Base-by-base conservation (phyloP, 345 rosid genomes). In the Populus pruinosa region DNA sequence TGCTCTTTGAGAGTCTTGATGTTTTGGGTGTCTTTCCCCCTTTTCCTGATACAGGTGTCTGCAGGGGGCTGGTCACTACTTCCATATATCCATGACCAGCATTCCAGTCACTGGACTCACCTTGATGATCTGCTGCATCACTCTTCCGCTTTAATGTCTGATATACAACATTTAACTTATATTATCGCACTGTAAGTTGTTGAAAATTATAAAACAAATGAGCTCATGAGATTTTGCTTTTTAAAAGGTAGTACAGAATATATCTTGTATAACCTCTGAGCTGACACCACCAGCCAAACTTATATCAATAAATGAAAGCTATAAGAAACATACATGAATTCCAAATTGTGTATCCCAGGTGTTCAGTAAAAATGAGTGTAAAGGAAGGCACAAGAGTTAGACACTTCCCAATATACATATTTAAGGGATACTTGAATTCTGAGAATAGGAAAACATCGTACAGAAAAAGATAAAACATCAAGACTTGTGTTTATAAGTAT, bases 141-240 rank as follows among this genome's bases (percentile, higher is more conserved):
- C 88, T 86, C 93, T 91, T 93, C 83, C 94, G 86, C 93, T 93
- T 93, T 74, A 91, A 79, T 79, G 86, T 91, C 92, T 88, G 82
- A 74, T 69, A 43, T 29, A 17, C 77, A 64, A 33, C 82, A 76
- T 63, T 78, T 5, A 77, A 5, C 55, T 78, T 35, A 3, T 50
- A 72, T 71, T 80, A 39, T 49, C 55, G 38, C 74, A 67, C 68
- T 79, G 70, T 73, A 81, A 72, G 1, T 50, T 27, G 69, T 13
- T 43, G 47, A 43, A 23, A 62, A 73, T 20, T 31, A 17, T 25
- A 13, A 49, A 73, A 73, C n/a, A n/a, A 21, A 25, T 38, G 67
- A 59, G 16, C 53, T 62, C 36, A 49, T 59, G 53, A 59, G 35
- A 12, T 38, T 61, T 55, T 12, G 6, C 18, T 35, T 25, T 67